Evolutionary conservation across 2,329 filamentous ascomycete genomes (phyloP), one percentile per base, ranked within the genome.

Genomic region (Cladophialophora chaetospira): DNA sequence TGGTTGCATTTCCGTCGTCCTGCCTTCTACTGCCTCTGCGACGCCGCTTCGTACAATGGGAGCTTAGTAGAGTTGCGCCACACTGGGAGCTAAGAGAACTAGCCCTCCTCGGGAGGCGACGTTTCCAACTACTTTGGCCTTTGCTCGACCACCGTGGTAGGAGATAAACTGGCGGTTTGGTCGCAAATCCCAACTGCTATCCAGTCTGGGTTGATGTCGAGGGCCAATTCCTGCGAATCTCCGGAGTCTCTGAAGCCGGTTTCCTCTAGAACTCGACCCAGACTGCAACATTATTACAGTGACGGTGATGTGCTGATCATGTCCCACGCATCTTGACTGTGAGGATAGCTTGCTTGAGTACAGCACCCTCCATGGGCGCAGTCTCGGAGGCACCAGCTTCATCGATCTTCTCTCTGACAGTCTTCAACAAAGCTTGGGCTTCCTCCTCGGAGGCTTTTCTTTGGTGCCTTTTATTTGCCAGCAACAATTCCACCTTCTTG

Each of bases 401-500:
- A 15, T 68, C 71, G 31, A 77, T 74, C 8, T 73, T 73, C 31
- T 77, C 70, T 57, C 71, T 71, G 1, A 89, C 70, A 49, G 67
- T 74, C 55, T 72, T 70, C 54, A 93, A 66, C 42, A 92, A 70
- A 21, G 72, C 78, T 58, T 80, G 70, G 17, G 83, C 84, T 72
- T 92, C 86, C 21, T 85, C 82, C 33, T 67, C 66, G 0, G 77
- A 84, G 0, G 88, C 84, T 55, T 78, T 78, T 61, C 81, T 78
- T 66, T 83, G 84, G 57, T 79, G 79, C 65, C 80, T 82, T 79
- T 87, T 92, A 70, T 82, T 82, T 56, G 84, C 83, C 46, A 97
- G 66, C 51, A 87, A 67, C 9, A 97, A 68, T 69, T 94, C 87
- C 17, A 97, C 90, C 69, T 80, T 85, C 69, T 82, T 81, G 1